Conservation (phyloP, 148 eudicot species). For the Vaccinium vitisidaea region DNA sequence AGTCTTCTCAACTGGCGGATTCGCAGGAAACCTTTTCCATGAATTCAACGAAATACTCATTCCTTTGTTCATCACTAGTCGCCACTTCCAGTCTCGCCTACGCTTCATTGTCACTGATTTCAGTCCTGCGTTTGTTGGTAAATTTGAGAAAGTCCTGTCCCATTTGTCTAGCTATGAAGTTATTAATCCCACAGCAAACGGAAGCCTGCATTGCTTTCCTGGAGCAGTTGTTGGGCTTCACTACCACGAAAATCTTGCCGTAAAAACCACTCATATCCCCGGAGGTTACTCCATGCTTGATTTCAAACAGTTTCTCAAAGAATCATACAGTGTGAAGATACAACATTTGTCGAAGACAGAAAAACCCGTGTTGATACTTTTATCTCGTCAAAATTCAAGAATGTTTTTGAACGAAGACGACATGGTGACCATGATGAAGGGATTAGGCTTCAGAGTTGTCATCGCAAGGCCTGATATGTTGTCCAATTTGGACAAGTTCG, state of each 20-base stretch:
- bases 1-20: constrained; percentile 64
- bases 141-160: constrained; percentile 32
- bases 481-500: constrained; percentile 33
- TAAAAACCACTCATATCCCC: constrained; percentile 37
- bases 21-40: constrained; percentile 49
- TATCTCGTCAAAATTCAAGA: constrained; percentile 46
- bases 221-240: constrained; percentile 53
- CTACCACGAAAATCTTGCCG: constrained; percentile 38
- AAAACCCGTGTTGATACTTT: constrained; percentile 30
- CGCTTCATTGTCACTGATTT: constrained; percentile 41
- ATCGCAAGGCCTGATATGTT: constrained; percentile 20
- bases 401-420: constrained; percentile 40
- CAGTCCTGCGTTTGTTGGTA: constrained; percentile 30
- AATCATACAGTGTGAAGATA: constrained; percentile 30
- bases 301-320: constrained; percentile 38
- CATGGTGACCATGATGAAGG: constrained; percentile 38
- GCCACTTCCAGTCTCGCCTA: constrained; percentile 35
- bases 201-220: constrained; percentile 51
- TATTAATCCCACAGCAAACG: constrained; percentile 27
- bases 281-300: constrained; percentile 32
- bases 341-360: constrained; percentile 7
- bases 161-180: constrained; percentile 38
- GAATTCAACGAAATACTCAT: constrained; percentile 54
- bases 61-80: constrained; percentile 54
- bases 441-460: constrained; percentile 42